These are phyloP conservation scores for Pleurotus pulmonarius DNA, from an alignment of 768 basidiomycete genomes.

Conservation along the genomic window DNA sequence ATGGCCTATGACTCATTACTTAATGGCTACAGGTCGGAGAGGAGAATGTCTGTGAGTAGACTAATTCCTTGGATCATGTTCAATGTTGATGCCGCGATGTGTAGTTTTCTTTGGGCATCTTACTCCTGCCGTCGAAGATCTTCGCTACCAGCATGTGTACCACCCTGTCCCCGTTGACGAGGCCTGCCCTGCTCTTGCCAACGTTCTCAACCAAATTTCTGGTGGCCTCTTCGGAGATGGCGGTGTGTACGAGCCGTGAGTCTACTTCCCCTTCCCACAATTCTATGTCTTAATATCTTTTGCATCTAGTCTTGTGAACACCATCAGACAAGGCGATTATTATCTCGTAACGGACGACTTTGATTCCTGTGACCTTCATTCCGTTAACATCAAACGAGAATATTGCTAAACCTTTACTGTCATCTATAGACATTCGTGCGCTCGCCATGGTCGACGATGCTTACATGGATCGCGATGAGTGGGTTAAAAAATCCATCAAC, in stretches of 20 bases:
- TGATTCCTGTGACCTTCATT: slow-evolving; percentile 66
- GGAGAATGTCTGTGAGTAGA: slow-evolving; percentile 80
- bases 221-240: slow-evolving; percentile 79
- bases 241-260: slow-evolving; percentile 81
- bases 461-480: slow-evolving; percentile 77
- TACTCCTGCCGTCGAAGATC: slow-evolving; percentile 82
- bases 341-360: slow-evolving; percentile 92
- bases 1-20: neutral
- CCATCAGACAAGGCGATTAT: slow-evolving; percentile 71
- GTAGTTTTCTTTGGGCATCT: slow-evolving; percentile 88
- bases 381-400: too few species aligned
- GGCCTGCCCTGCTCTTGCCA: slow-evolving; percentile 79
- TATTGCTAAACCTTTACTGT: too few species aligned
- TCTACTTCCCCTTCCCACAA: slow-evolving; percentile 14
- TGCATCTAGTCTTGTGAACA: slow-evolving; percentile 58
- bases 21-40: slow-evolving; percentile 58
- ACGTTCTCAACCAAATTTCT: slow-evolving; percentile 74
- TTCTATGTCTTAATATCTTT: slow-evolving; percentile 12
- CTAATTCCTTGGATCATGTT: slow-evolving; percentile 11
- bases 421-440: slow-evolving; percentile 66
- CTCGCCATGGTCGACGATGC: slow-evolving; percentile 85
- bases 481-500: slow-evolving; percentile 88
- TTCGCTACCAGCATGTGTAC: slow-evolving; percentile 84
- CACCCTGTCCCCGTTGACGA: slow-evolving; percentile 77
- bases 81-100: neutral